A percentile compares a stretch with the other conserved stretches of the same genome.
These are phyloP conservation scores for Crepidotus variabilis DNA, from an alignment of 768 basidiomycete genomes.

Conservation along the genomic window DNA sequence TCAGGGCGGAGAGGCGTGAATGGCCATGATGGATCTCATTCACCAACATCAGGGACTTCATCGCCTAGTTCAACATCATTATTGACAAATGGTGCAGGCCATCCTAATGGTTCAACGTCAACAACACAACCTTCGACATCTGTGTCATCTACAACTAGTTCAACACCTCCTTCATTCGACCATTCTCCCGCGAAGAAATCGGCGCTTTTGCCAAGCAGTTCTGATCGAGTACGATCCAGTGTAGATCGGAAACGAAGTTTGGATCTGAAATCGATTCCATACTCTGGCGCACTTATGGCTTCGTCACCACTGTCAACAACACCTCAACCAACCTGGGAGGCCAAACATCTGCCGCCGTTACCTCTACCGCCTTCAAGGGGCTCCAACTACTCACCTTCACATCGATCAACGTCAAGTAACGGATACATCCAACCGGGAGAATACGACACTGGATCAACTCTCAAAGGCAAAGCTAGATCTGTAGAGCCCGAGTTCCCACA, in stretches of 20 bases:
- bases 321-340: not conserved
- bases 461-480: not conserved
- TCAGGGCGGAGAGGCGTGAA: slow-evolving; percentile 21
- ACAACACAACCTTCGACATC: slow-evolving; percentile 16
- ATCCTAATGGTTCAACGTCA: slow-evolving; percentile 11
- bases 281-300: not conserved
- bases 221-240: slow-evolving; percentile 13
- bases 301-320: not conserved
- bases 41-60: slow-evolving; percentile 24
- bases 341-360: not conserved
- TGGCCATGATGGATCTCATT: slow-evolving; percentile 13
- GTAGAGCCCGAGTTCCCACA: not conserved
- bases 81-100: slow-evolving; percentile 14
- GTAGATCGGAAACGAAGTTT: slow-evolving; percentile 15
- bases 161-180: slow-evolving; percentile 7
- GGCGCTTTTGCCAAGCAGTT: slow-evolving; percentile 17
- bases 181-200: slow-evolving; percentile 22
- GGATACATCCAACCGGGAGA: not conserved
- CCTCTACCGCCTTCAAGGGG: not conserved
- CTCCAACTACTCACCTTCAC: not conserved
- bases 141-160: slow-evolving; percentile 16
- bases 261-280: slow-evolving; percentile 10
- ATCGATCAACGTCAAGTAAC: not conserved
- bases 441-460: not conserved
- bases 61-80: slow-evolving; percentile 24